A percentile compares a stretch with the other conserved stretches of the same genome.
These are phyloP conservation scores for Harrya chromipes DNA, from an alignment of 768 basidiomycete species.

Conservation along the genomic window DNA sequence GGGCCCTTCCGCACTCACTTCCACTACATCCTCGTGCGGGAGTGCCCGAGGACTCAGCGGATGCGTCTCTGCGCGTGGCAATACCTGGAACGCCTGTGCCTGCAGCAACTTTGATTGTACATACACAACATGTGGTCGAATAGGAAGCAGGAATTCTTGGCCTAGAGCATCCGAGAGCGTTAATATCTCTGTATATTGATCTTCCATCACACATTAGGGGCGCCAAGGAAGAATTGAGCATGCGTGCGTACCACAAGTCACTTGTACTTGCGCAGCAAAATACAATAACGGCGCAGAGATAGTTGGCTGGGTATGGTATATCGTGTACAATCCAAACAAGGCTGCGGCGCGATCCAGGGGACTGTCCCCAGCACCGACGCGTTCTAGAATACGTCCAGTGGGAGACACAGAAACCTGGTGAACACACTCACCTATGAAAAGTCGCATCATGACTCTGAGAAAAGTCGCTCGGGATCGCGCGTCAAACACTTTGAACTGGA, in stretches of 20 bases:
- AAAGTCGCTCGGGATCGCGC: conserved; percentile 61
- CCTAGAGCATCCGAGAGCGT: conserved; percentile 46
- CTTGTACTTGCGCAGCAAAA: conserved; percentile 50
- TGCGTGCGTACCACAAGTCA: conserved; percentile 50
- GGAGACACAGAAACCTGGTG: too few relatives aligned
- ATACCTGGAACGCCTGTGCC: conserved; percentile 53
- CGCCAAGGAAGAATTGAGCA: background rate
- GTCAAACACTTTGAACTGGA: conserved; percentile 76
- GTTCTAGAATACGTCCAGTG: conserved; percentile 41
- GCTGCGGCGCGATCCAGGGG: conserved; percentile 57
- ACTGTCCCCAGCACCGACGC: conserved; percentile 44
- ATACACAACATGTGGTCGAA: conserved; percentile 51
- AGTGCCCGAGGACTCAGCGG: conserved; percentile 61
- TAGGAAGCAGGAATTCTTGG: conserved; percentile 37
- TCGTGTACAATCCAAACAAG: conserved; percentile 68
- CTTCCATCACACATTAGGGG: conserved; percentile 36
- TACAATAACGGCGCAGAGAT: conserved; percentile 50
- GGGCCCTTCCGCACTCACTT: conserved; percentile 27
- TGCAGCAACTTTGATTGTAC: conserved; percentile 48
- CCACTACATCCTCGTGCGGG: conserved; percentile 63
- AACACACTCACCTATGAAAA: conserved; percentile 59
- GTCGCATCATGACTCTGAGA: conserved; percentile 52
- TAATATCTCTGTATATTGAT: conserved; percentile 51
- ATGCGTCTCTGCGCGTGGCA: conserved; percentile 49
- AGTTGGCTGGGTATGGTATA: conserved; percentile 65